Base-by-base conservation (phyloP, 1,139 yeast genomes). In the Pneumocystis sp. region DNA sequence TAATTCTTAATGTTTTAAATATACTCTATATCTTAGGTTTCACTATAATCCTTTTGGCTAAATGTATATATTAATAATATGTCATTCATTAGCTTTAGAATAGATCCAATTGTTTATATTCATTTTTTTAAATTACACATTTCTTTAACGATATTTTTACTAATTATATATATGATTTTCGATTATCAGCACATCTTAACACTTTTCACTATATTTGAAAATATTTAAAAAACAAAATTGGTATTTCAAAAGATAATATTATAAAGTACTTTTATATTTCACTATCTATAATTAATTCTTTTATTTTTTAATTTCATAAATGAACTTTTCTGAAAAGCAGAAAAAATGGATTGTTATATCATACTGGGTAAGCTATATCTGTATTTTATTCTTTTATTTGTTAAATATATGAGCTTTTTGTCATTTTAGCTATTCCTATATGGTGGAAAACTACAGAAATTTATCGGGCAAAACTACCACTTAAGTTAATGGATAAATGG, bases 381-480 rank as follows among this genome's bases (percentile, higher is more conserved):
- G 3, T 50, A 50, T 12, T 8, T 50, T 25, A 12, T 4, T 1
- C 6, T 50, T 12, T n/a, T 50, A 3, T 50, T 25, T 50, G n/a
- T 50, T 50, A 50, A 50, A 25, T 12, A 1, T 7, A 21, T 25
- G 4, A 50, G 57, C 6, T 50, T 50, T 50, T 50, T 25, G 57
- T 79, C 1, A 70, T 80, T 6, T 74, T 87, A n/a, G 96, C 96
- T 1, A 72, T 84, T 25, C 96, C 96, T 1, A 74, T 88, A 68
- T 89, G 93, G 86, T 76, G 80, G 66, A 74, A 76, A 63, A 83
- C 96, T 50, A 88, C 96, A 3, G 80, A 85, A 29, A 83, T 89
- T 10, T 83, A 87, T 71, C 79, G 96, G 68, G 95, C 96, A 0
- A 83, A 83, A 37, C 77, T 90, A 63, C 95, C 95, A 4, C 75